Evolutionary conservation across 2,329 filamentous ascomycete genomes (phyloP), one percentile per base, ranked within the genome.

Genomic region (Pseudocercospora macadamiae): DNA sequence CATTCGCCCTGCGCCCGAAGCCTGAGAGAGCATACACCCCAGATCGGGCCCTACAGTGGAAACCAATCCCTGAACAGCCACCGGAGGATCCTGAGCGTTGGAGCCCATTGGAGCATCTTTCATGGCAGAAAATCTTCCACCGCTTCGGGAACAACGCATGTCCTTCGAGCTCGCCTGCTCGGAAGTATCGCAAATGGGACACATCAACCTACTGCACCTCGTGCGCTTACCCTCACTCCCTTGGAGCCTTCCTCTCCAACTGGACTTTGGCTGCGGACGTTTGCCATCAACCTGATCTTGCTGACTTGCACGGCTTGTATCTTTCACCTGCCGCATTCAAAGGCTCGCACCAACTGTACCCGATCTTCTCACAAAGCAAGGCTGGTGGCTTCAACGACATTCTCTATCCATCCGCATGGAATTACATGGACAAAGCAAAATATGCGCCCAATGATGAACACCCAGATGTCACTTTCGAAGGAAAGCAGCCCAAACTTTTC

Each of bases 261-360:
- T 93, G 89, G 86, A 78, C 81, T 1, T 71, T 81, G 7, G 84
- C 88, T 4, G 81, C 86, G 4, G 83, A 90, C 47, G 81, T 88
- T 25, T 96, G 91, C 70, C 83, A 89, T 60, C 90, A 95, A 68
- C 88, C 91, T 1, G 91, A 95, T 63, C 77, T 93, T 28, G 83
- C 85, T 25, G 81, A 87, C 61, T 79, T 93, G 1, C 90, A 93
- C 67, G 88, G 89, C 39, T 86, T 93, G 68, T 86, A 90, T 70
- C 79, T 89, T 37, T 85, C 83, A 0, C 83, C 88, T 0, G 83
- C 88, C 6, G 79, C 83, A 0, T 79, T 85, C 62, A 83, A 84
- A 49, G 83, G 86, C 0, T 82, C 88, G 1, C 82, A 85, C 61
- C 80, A 87, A 18, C 79, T 95, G 3, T 75, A 89, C 2, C 91